phyloP scores from a whole-genome alignment of 495 filamentous ascomycete genomes.

The Tuber brumale region DNA sequence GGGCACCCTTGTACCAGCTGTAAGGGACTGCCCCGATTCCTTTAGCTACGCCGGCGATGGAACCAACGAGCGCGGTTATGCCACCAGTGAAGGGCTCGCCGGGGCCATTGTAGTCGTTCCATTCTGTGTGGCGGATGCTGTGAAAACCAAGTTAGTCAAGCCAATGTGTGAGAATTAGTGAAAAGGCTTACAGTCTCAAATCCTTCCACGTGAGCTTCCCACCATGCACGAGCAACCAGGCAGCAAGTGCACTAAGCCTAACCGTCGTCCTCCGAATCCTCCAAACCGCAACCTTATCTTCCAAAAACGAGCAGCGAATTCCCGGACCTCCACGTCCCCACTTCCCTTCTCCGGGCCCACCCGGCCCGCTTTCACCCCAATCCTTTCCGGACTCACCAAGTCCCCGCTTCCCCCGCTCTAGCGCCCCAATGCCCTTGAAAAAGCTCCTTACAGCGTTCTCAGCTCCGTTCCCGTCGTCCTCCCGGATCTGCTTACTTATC shows the following conservation, averaged over 20 bases:
- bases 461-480: conserved; percentile 65
- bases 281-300: conserved; percentile 64
- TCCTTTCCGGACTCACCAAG: conserved; percentile 26
- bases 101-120: conserved; percentile 74
- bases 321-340: conserved; percentile 43
- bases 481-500: conserved; percentile 50
- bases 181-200: conserved; percentile 48
- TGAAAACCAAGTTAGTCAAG: conserved; percentile 5
- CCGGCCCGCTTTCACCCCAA: conserved; percentile 33
- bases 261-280: conserved; percentile 53
- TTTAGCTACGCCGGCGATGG: conserved; percentile 47
- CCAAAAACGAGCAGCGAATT: conserved; percentile 64
- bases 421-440: conserved; percentile 48
- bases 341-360: conserved; percentile 39
- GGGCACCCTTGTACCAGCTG: conserved; percentile 23
- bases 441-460: conserved; percentile 65
- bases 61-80: conserved; percentile 52
- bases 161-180: conserved; percentile 19
- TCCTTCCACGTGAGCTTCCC: conserved; percentile 57
- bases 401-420: conserved; percentile 29
- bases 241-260: conserved; percentile 59
- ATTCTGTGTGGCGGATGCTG: conserved; percentile 60
- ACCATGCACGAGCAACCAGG: conserved; percentile 55
- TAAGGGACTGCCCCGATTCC: conserved; percentile 31
- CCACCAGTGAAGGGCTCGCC: conserved; percentile 66